Evolutionary conservation across 345 rosid genomes (phyloP).

Genomic region (Raphanus sativus): DNA sequence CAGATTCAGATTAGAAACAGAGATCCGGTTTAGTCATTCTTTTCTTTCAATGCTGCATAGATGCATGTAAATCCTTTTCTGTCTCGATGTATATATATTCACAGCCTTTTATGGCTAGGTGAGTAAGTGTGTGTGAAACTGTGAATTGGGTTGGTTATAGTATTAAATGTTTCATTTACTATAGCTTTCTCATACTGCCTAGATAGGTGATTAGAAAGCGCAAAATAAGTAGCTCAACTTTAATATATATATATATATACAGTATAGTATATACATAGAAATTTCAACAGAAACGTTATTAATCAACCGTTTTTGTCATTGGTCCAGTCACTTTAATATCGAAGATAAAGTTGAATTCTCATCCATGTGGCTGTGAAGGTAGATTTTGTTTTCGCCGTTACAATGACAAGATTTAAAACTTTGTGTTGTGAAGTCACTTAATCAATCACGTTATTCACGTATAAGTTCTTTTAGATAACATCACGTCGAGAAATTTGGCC

Average conservation of each 20-base stretch:
- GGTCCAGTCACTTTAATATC: slow-evolving; percentile 8
- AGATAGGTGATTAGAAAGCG: background rate
- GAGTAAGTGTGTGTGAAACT: background rate
- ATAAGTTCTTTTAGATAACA: background rate
- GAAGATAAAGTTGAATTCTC: background rate
- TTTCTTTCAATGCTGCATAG: background rate
- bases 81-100: slow-evolving; percentile 1
- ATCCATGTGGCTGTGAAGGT: background rate
- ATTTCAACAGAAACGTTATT: slow-evolving; percentile 4
- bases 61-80: slow-evolving; percentile 7
- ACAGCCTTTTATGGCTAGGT: slow-evolving; percentile 6
- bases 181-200: background rate
- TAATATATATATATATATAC: background rate
- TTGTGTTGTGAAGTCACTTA: background rate
- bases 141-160: slow-evolving; percentile 12
- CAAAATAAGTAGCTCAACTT: slow-evolving; percentile 14
- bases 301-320: background rate
- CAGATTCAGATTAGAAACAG: background rate
- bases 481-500: background rate
- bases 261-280: no score
- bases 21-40: background rate
- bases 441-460: background rate
- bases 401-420: background rate
- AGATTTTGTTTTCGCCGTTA: slow-evolving; percentile 8
- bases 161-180: slow-evolving; percentile 29